These are phyloP conservation scores for Smallanthus sonchifolius DNA, from an alignment of 129 eudicot genomes.

Conservation along the genomic window DNA sequence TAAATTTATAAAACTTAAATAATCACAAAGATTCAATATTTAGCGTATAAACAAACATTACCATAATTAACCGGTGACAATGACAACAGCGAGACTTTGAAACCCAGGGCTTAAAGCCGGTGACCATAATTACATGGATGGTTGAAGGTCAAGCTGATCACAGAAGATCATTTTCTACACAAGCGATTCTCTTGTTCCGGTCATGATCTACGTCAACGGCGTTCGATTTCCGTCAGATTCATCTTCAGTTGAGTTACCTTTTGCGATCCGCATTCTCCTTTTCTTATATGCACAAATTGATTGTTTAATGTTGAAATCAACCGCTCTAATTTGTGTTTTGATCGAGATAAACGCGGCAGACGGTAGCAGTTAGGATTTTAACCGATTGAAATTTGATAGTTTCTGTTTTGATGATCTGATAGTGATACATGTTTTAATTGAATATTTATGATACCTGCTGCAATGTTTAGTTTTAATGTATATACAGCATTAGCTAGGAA, in stretches of 20 bases:
- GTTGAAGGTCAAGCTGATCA: background rate
- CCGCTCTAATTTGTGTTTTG: background rate
- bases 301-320: constrained; percentile 1
- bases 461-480: background rate
- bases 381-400: background rate
- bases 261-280: background rate
- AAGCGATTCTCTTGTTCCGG: background rate
- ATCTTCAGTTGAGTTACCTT: constrained; percentile 33
- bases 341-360: background rate
- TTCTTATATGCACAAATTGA: background rate
- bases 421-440: background rate
- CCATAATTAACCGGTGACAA: too few species aligned
- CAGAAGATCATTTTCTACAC: background rate
- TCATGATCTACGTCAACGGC: constrained; percentile 52
- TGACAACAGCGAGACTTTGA: background rate
- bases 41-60: too few species aligned
- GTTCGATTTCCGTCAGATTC: constrained; percentile 37
- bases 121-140: background rate
- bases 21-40: too few species aligned
- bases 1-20: too few species aligned
- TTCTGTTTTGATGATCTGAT: constrained; percentile 14
- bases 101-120: constrained; percentile 2
- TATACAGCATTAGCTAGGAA: background rate
- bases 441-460: background rate
- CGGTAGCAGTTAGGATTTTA: background rate